Percentiles rank a stretch among this genome's conserved stretches.
Evolutionary conservation across 2,329 filamentous ascomycete species (phyloP).

Genomic region (Plenodomus biglobosus): DNA sequence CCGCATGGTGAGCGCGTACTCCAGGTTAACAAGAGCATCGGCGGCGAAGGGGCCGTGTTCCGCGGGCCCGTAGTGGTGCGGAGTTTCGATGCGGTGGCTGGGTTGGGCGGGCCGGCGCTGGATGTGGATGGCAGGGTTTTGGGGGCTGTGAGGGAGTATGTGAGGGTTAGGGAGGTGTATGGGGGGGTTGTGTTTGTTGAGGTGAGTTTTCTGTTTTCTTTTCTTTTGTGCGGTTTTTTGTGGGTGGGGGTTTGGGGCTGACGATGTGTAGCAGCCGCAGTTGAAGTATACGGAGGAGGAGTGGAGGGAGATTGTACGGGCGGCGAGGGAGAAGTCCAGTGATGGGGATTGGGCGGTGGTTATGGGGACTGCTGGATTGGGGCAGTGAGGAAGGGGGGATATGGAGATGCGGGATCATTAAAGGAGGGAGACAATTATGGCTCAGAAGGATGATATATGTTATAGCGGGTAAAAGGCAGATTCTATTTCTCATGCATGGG

Average conservation of each 20-base stretch:
- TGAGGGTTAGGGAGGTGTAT: slow-evolving; percentile 14
- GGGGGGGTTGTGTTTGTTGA: slow-evolving; percentile 12
- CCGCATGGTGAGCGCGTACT: neutral
- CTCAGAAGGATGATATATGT: no score
- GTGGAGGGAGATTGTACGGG: slow-evolving; percentile 3
- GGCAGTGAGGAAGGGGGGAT: no score
- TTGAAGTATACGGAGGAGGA: slow-evolving; percentile 7
- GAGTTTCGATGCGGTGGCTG: slow-evolving; percentile 10
- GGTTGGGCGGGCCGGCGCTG: slow-evolving; percentile 10
- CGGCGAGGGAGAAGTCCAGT: neutral
- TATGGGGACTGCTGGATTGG: neutral
- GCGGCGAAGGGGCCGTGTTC: neutral
- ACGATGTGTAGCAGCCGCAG: slow-evolving; percentile 14
- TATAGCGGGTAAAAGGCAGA: no score
- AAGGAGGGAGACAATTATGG: no score
- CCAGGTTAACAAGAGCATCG: slow-evolving; percentile 1
- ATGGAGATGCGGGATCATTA: no score
- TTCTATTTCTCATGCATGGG: no score
- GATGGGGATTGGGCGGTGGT: neutral
- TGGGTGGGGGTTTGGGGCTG: neutral
- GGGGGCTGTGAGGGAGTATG: slow-evolving; percentile 10
- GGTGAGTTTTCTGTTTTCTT: no score
- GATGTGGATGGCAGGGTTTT: slow-evolving; percentile 9
- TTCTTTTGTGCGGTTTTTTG: no score
- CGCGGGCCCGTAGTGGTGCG: slow-evolving; percentile 11